Evolutionary conservation across 176 grass and related monocot species (phyloP).

Genomic region (Otatea glauca): DNA sequence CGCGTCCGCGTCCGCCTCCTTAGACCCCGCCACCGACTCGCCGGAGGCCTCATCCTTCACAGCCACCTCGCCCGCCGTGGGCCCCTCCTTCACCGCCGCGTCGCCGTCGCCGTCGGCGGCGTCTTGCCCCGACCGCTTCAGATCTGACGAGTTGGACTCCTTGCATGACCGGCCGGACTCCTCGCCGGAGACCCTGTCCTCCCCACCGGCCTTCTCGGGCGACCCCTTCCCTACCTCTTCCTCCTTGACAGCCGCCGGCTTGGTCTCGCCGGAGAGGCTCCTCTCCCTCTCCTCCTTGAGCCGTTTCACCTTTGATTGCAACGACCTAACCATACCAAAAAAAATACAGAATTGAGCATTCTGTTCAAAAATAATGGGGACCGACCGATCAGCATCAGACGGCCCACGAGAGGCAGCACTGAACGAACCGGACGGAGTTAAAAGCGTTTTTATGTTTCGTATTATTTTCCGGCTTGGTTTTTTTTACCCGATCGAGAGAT

Average conservation of each 20-base stretch:
- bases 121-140: constrained; percentile 45
- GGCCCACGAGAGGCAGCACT: neutral
- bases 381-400: constrained; percentile 57
- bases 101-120: neutral
- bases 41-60: constrained; percentile 52
- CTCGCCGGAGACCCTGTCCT: constrained; percentile 54
- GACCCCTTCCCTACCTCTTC: constrained; percentile 45
- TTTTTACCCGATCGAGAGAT: constrained; percentile 86
- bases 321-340: constrained; percentile 63
- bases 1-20: constrained; percentile 43
- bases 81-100: neutral
- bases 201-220: constrained; percentile 9
- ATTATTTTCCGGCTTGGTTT: constrained; percentile 22
- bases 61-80: neutral
- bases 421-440: constrained; percentile 34
- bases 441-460: constrained; percentile 25
- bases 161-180: constrained; percentile 71
- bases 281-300: constrained; percentile 69
- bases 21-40: constrained; percentile 79
- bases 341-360: constrained; percentile 22
- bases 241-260: constrained; percentile 34
- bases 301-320: constrained; percentile 78
- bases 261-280: constrained; percentile 45
- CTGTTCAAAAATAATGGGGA: neutral
- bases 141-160: constrained; percentile 91